A percentile compares a stretch with the other conserved stretches of the same genome.
Conservation (phyloP, 441 rosid species). For the Syzygium syzygioides region DNA sequence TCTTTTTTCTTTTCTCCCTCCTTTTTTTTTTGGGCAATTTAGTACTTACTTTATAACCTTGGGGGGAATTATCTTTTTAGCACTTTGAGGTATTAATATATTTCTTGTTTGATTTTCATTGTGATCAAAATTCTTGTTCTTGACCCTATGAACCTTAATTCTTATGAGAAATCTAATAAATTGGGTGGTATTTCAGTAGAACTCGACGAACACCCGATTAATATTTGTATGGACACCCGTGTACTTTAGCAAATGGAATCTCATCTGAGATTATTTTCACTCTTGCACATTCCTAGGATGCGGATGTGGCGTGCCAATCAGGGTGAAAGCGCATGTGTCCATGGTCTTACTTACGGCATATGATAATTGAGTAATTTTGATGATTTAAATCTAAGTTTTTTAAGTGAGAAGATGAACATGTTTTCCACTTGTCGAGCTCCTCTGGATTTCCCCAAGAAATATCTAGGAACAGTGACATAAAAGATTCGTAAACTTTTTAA, state of each 20-base stretch:
- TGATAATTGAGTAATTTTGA: neutral
- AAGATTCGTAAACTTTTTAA: neutral
- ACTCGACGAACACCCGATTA: accelerated
- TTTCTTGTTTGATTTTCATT: neutral
- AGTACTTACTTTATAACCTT: neutral
- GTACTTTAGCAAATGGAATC: accelerated
- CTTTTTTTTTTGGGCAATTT: neutral
- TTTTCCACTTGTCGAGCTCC: neutral
- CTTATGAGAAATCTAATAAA: neutral
- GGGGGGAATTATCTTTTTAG: neutral
- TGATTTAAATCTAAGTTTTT: neutral
- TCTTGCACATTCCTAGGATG: accelerated
- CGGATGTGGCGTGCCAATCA: accelerated
- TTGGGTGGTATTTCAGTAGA: accelerated
- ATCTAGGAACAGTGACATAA: neutral
- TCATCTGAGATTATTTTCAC: neutral
- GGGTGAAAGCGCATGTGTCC: neutral
- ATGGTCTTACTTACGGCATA: no score
- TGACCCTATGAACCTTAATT: neutral
- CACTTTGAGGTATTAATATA: neutral
- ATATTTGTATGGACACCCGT: neutral
- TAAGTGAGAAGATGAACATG: neutral
- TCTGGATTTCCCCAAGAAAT: neutral
- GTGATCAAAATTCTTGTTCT: neutral
- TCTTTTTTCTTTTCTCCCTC: accelerated